Evolutionary conservation across 805 yeast genomes (phyloP), one percentile per base, ranked within the genome.

Genomic region (Starmera amethionina): DNA sequence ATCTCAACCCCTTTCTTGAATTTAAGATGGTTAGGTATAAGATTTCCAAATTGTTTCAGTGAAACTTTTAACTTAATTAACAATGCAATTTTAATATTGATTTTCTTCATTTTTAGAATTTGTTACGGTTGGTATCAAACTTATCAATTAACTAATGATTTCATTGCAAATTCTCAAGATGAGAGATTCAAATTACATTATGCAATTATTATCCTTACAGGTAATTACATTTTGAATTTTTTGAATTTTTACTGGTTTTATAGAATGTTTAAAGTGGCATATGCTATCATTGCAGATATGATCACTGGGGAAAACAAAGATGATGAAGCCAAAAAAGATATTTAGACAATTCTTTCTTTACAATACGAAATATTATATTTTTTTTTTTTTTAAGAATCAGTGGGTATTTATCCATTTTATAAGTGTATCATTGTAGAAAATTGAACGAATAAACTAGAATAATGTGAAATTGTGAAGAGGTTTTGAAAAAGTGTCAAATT

Each of bases 1-100:
- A 66, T 80, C 38, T 80, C 90, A 33, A 83, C 95, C 3, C 95
- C 95, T 5, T 87, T 87, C 60, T 83, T 87, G 43, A 88, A 87
- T 60, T 54, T 82, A 47, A 79, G 88, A 62, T 87, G 95, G 94
- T 83, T 80, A 59, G 80, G 84, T 15, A 64, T 82, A 15, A 76
- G 79, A 46, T 67, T 85, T 25, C 90, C 94, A 3, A 70, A 70
- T 0, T 56, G 73, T n/a, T 63, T 84, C 49, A 70, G 77, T 36
- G 69, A 67, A 8, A 62, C 43, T n/a, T 45, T 72, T 30, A 68
- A 75, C 38, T 40, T 73, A 34, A 50, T 79, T 48, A 87, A 87
- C 59, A 95, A 95, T 5, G 51, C 84, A 13, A 49, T 73, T 18
- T 67, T 86, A 45, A 68, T 87, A 40, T 44, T 66, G 13, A 68